A percentile compares a stretch with the other conserved stretches of the same genome.
phyloP scores from a whole-genome alignment of 176 grass and related monocot species.

The Carex scoparia region DNA sequence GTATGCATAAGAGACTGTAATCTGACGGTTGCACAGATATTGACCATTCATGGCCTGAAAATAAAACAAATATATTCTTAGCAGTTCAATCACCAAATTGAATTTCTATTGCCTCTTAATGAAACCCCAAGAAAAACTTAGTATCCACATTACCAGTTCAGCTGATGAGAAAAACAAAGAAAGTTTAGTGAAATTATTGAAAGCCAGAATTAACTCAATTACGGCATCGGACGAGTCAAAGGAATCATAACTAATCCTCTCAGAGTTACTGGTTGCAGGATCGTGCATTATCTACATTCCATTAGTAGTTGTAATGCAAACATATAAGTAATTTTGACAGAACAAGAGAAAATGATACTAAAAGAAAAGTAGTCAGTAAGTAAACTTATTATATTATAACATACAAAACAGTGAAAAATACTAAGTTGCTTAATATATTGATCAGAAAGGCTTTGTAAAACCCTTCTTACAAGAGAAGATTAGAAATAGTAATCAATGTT shows the following conservation, averaged over 20 bases:
- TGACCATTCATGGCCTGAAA: conserved; percentile 86
- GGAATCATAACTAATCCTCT: conserved; percentile 95
- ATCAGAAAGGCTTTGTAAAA: no score
- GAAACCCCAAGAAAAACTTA: conserved; percentile 9
- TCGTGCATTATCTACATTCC: conserved; percentile 79
- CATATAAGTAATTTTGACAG: background rate
- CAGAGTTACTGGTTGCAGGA: conserved; percentile 87
- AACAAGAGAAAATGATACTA: no score
- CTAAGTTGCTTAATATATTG: background rate
- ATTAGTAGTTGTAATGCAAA: conserved; percentile 15
- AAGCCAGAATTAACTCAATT: no score
- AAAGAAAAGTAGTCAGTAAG: background rate
- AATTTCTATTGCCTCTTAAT: background rate
- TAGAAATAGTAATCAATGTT: background rate
- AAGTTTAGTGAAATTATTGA: background rate
- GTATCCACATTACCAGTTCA: background rate
- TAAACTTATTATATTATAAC: background rate
- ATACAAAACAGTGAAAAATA: background rate
- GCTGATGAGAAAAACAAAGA: background rate
- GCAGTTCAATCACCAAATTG: conserved; percentile 11
- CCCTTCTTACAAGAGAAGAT: no score
- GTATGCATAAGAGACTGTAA: conserved; percentile 94
- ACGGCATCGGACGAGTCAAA: no score
- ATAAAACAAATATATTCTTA: background rate
- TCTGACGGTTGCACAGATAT: conserved; percentile 84